phyloP scores from a whole-genome alignment of 768 basidiomycete genomes.

The Boletus vermiculosoides region DNA sequence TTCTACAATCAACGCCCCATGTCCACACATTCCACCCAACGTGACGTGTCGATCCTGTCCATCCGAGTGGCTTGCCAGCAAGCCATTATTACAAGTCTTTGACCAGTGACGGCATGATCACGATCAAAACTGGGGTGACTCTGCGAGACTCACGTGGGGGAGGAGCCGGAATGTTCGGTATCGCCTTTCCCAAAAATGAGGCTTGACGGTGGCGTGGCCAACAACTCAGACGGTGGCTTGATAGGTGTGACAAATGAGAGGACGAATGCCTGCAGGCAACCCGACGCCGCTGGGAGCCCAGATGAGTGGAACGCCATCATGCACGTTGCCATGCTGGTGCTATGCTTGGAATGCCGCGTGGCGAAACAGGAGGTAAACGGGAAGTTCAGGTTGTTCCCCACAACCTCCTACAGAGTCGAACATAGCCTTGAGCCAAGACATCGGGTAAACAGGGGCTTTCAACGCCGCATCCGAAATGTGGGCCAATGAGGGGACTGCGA shows the following conservation, averaged over 20 bases:
- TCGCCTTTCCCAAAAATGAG: neutral
- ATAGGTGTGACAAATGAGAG: conserved; percentile 6
- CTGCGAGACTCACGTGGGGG: conserved; percentile 3
- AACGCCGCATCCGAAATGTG: conserved; percentile 12
- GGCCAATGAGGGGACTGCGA: conserved; percentile 20
- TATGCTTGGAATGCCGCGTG: conserved; percentile 12
- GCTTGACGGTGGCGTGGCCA: conserved; percentile 8
- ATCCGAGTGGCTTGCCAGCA: conserved; percentile 2
- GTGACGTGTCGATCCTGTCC: conserved; percentile 24
- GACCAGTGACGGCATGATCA: conserved; percentile 15
- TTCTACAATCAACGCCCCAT: conserved; percentile 18
- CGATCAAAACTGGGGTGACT: conserved; percentile 10
- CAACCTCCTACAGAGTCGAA: neutral
- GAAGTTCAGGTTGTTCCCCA: neutral
- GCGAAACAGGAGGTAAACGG: conserved; percentile 9
- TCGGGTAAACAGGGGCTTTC: conserved; percentile 3
- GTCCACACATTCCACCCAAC: conserved; percentile 18
- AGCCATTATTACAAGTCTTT: conserved; percentile 3
- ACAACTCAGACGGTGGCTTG: conserved; percentile 19
- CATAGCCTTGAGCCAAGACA: conserved; percentile 4
- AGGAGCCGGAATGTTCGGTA: neutral
- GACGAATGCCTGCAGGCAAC: conserved; percentile 9
- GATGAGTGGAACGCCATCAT: conserved; percentile 15
- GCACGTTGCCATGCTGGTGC: conserved; percentile 7
- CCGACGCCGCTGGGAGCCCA: conserved; percentile 14